phyloP scores from a whole-genome alignment of 192 early-diverging fungal genomes.

The Entomortierella beljakovae region DNA sequence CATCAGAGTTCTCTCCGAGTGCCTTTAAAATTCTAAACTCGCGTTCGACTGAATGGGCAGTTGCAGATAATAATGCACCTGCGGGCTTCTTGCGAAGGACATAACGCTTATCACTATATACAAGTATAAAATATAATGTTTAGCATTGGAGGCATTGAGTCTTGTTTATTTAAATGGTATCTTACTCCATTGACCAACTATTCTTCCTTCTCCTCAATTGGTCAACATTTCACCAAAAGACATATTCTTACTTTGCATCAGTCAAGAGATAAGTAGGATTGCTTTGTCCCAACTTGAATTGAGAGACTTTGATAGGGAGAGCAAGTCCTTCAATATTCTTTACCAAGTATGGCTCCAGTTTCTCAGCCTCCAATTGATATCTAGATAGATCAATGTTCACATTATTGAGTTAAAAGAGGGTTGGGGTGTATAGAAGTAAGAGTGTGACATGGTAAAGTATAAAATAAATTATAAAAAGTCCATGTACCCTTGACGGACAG shows the following conservation, averaged over 20 bases:
- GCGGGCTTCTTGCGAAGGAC: slow-evolving; percentile 95
- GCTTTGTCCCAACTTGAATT: slow-evolving; percentile 94
- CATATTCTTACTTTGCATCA: slow-evolving; percentile 69
- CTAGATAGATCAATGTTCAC: slow-evolving; percentile 1
- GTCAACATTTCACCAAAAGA: no score
- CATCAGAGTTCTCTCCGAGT: slow-evolving; percentile 74
- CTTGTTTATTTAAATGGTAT: no score
- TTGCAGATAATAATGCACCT: slow-evolving; percentile 84
- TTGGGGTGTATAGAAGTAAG: background rate
- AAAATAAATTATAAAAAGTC: background rate
- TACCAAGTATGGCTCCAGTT: slow-evolving; percentile 71
- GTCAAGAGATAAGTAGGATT: slow-evolving; percentile 94
- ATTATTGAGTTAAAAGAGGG: background rate
- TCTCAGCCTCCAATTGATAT: slow-evolving; percentile 67
- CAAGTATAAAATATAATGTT: no score
- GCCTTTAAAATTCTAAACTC: slow-evolving; percentile 87
- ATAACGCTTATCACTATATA: slow-evolving; percentile 68
- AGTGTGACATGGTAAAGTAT: background rate
- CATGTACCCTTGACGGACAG: slow-evolving; percentile 40
- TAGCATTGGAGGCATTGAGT: no score
- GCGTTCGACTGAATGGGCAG: slow-evolving; percentile 93
- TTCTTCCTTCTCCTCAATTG: no score
- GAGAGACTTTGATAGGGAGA: slow-evolving; percentile 75
- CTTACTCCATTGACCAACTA: no score
- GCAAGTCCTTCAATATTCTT: slow-evolving; percentile 63